Evolutionary conservation across 2,329 filamentous ascomycete species (phyloP), one percentile per base, ranked within the genome.

Genomic region (Zasmidium cellare): DNA sequence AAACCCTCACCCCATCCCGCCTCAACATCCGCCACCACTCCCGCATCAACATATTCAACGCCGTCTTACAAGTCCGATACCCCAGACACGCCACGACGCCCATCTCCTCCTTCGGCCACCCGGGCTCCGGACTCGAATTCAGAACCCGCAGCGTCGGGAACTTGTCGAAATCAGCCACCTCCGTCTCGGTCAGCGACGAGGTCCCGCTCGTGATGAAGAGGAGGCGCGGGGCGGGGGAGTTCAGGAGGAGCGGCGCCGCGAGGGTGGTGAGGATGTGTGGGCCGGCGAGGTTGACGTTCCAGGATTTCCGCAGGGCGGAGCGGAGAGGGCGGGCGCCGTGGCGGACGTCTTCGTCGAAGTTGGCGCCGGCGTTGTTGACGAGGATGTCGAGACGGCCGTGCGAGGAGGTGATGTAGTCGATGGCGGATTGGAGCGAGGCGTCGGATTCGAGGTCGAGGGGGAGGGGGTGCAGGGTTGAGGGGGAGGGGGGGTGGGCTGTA

Each of bases 361-460:
- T 64, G 35, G 71, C 76, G 24, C 79, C 83, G 0, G 80, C 84
- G 53, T 87, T 86, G 71, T 86, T 85, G 56, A 87, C 68, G 1
- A 86, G 75, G 1, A 75, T 70, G 48, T 86, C 83, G 2, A 86
- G 28, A 16, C 69, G 73, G 6, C 78, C 79, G 56, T 74, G 74
- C n/a, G 72, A 73, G n/a, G 66, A 56, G n/a, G 72, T 49, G 14
- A 87, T 71, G 0, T 72, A 55, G 22, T 79, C 71, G 58, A 77
- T 77, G 0, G 80, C 79, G 3, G 69, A 67, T 3, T 76, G 61
- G 58, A 87, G 83, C 0, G 80, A 83, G 0, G 73, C 69, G 65
- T 87, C 84, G n/a, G 76, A 74, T 28, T 74, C 71, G n/a, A 87
- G 70, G 64, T 87, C 84, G n/a, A n/a, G n/a, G n/a, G n/a, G n/a